Base-by-base conservation (phyloP, 257 asterid genomes). In the Nicotiana sylvestris region DNA sequence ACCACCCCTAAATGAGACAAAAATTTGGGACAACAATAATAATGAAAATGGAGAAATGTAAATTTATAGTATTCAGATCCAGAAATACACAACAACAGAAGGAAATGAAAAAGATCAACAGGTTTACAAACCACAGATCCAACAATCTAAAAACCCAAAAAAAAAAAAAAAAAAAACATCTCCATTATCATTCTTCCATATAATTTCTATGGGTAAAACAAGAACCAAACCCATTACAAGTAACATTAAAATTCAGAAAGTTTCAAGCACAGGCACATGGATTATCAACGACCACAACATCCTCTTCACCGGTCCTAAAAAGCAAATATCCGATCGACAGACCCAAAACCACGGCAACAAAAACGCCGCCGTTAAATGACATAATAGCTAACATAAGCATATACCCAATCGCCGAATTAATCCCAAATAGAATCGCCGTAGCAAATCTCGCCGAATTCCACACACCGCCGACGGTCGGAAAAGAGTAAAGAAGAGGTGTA, bases 331-430 rank as follows among this genome's bases (percentile, higher is more conserved):
- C 98, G 11, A 87, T 85, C 66, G 87, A 92, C 37, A 95, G 88
- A 4, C 98, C 98, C 76, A 87, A 82, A 72, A 92, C 93, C 65
- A 91, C 89, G 13, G 97, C 97, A 16, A 91, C 46, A 58, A 95
- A 90, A 6, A 95, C 98, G 32, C 98, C 98, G 60, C 85, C 98
- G 85, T 95, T 95, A 82, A 91, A 95, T 4, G 98, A 93, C 98
- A 95, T 95, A 65, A 95, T 78, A 68, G 98, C 97, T 68, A 95
- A 87, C 98, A 95, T 95, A 93, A 93, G 66, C 8, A 92, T 66
- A 56, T 95, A 95, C 2, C 98, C 98, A 84, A 95, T 91, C 72
- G 94, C 98, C 0, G 98, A 89, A 82, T 93, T 92, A 21, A 95
- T 58, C 51, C 92, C 95, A 68, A 94, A 94, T 57, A 92, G 29